These are phyloP conservation scores for Neurospora sp. DNA, from an alignment of 495 filamentous ascomycete species.

Conservation along the genomic window DNA sequence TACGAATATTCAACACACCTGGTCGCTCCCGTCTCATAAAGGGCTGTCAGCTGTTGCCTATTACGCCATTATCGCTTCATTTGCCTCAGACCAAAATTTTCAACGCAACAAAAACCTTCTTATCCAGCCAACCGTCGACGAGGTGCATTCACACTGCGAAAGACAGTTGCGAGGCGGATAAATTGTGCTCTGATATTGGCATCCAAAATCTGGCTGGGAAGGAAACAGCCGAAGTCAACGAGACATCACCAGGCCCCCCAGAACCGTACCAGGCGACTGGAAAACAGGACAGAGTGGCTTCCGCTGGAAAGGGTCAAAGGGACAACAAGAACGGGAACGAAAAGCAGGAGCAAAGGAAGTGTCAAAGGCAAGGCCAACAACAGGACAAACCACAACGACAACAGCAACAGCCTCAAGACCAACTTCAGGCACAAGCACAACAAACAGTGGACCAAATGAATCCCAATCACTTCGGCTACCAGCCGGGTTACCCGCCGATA, in stretches of 20 bases:
- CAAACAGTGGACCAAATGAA: neutral
- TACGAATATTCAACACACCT: neutral
- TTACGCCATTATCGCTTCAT: neutral
- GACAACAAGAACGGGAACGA: neutral
- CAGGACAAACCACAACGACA: neutral
- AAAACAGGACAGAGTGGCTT: neutral
- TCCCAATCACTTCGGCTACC: neutral
- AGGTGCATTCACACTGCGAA: neutral
- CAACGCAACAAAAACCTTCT: neutral
- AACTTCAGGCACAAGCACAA: neutral
- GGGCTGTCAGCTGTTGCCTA: neutral
- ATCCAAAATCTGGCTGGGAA: neutral
- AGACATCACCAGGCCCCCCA: neutral
- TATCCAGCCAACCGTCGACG: neutral
- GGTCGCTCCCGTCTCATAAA: neutral
- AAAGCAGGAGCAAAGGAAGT: neutral
- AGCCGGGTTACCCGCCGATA: neutral
- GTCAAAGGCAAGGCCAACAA: neutral
- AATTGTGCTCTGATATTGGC: neutral
- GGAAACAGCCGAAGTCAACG: neutral
- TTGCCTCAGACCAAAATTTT: neutral
- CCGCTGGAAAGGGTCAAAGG: neutral
- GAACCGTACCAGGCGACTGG: neutral
- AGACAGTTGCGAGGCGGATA: neutral
- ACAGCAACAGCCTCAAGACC: neutral